phyloP scores from a whole-genome alignment of 352 stramenopile genomes.

The Phytophthora lateralis region DNA sequence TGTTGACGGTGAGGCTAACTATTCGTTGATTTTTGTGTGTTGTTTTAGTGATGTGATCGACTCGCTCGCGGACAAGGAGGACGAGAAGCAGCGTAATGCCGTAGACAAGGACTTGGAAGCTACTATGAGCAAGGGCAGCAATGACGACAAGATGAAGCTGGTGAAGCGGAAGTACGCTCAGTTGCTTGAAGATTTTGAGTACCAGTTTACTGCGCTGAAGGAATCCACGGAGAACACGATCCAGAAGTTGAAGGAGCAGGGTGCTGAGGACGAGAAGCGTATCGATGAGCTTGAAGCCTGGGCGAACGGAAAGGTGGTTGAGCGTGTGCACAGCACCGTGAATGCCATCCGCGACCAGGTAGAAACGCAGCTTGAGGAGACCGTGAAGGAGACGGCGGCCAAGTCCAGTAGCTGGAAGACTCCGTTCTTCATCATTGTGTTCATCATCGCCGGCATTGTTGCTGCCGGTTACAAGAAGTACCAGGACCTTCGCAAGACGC shows the following conservation, averaged over 20 bases:
- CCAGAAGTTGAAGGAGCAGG: constrained; percentile 76
- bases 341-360: constrained; percentile 71
- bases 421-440: constrained; percentile 80
- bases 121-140: constrained; percentile 53
- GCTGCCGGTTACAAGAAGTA: constrained; percentile 88
- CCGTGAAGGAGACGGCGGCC: constrained; percentile 72
- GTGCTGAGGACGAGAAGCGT: constrained; percentile 65
- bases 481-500: constrained; percentile 86
- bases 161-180: constrained; percentile 83
- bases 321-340: constrained; percentile 61
- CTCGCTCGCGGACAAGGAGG: constrained; percentile 45
- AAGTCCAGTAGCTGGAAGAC: constrained; percentile 83
- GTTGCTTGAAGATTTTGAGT: constrained; percentile 86
- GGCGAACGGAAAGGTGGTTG: constrained; percentile 60
- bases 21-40: constrained; percentile 3
- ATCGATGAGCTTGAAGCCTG: constrained; percentile 79
- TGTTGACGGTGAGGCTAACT: constrained; percentile 12
- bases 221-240: constrained; percentile 86
- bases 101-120: constrained; percentile 57
- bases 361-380: constrained; percentile 70
- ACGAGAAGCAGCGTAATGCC: constrained; percentile 69
- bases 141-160: constrained; percentile 63
- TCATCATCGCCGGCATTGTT: constrained; percentile 63
- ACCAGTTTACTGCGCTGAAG: constrained; percentile 83
- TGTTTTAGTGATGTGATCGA: constrained; percentile 64